Evolutionary conservation across 148 eudicot genomes (phyloP).

Genomic region (Rhododendron ovatum): DNA sequence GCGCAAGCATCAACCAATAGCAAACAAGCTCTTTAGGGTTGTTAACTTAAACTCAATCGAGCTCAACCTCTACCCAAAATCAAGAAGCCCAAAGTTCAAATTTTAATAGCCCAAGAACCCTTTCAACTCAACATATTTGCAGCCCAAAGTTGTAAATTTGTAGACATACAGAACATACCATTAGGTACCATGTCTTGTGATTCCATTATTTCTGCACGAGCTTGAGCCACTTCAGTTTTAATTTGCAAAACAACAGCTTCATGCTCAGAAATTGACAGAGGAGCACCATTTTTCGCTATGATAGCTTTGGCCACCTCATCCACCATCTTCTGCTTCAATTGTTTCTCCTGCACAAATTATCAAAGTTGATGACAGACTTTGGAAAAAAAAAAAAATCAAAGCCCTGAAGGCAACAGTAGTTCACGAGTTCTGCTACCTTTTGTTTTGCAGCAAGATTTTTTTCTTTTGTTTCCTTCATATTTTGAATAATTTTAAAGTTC

Average conservation of each 20-base stretch:
- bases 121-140: background rate
- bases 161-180: conserved; percentile 38
- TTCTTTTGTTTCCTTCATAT: conserved; percentile 63
- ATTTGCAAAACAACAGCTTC: conserved; percentile 48
- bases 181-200: conserved; percentile 36
- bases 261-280: conserved; percentile 65
- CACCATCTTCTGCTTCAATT: conserved; percentile 49
- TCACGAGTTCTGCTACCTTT: conserved; percentile 41
- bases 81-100: background rate
- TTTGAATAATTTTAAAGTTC: conserved; percentile 32
- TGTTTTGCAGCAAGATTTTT: conserved; percentile 49
- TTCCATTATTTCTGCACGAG: conserved; percentile 51
- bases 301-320: conserved; percentile 58
- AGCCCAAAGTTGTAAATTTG: background rate
- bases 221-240: conserved; percentile 51
- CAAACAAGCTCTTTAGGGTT: background rate
- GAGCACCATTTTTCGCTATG: conserved; percentile 45
- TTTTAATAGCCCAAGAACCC: background rate
- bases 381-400: background rate
- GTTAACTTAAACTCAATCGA: background rate
- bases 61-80: background rate
- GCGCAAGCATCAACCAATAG: background rate
- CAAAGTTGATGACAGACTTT: background rate
- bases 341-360: conserved; percentile 48
- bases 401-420: background rate